These are phyloP conservation scores for Vigna trinervia DNA, from an alignment of 306 rosid genomes.

Conservation along the genomic window DNA sequence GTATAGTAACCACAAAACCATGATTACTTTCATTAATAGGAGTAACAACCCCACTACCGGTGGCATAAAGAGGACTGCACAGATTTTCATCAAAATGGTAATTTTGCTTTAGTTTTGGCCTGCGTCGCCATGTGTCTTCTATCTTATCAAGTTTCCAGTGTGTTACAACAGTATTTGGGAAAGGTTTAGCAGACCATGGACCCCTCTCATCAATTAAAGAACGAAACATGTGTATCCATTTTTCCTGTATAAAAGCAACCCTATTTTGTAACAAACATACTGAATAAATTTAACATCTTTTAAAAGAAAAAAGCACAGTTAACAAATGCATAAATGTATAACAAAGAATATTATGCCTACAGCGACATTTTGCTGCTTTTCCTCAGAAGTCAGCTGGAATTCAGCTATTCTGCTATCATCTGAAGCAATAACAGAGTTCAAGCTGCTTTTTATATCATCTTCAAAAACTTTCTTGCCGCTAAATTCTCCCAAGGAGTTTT, in stretches of 20 bases:
- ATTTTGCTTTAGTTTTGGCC: constrained; percentile 83
- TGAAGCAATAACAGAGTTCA: constrained; percentile 71
- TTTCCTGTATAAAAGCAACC: constrained; percentile 71
- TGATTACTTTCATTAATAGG: constrained; percentile 69
- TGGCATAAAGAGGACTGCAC: constrained; percentile 70
- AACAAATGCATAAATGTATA: background rate
- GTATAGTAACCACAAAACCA: constrained; percentile 75
- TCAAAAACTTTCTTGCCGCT: constrained; percentile 71
- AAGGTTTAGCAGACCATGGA: constrained; percentile 94
- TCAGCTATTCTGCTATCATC: constrained; percentile 87
- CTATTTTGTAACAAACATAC: constrained; percentile 27
- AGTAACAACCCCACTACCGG: constrained; percentile 51
- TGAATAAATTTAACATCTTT: constrained; percentile 27
- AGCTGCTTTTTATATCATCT: constrained; percentile 76
- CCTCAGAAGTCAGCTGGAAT: constrained; percentile 83
- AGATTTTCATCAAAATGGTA: constrained; percentile 93
- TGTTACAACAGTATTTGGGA: constrained; percentile 69
- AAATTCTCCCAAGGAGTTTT: constrained; percentile 66
- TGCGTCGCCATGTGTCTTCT: constrained; percentile 89
- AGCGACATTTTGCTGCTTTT: constrained; percentile 89
- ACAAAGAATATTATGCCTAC: constrained; percentile 57
- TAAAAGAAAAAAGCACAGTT: constrained; percentile 17
- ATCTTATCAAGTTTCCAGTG: constrained; percentile 98
- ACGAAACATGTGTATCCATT: constrained; percentile 96
- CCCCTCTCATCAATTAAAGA: constrained; percentile 98